Evolutionary conservation across 805 yeast genomes (phyloP).

Genomic region (Ogataea paraovalis): DNA sequence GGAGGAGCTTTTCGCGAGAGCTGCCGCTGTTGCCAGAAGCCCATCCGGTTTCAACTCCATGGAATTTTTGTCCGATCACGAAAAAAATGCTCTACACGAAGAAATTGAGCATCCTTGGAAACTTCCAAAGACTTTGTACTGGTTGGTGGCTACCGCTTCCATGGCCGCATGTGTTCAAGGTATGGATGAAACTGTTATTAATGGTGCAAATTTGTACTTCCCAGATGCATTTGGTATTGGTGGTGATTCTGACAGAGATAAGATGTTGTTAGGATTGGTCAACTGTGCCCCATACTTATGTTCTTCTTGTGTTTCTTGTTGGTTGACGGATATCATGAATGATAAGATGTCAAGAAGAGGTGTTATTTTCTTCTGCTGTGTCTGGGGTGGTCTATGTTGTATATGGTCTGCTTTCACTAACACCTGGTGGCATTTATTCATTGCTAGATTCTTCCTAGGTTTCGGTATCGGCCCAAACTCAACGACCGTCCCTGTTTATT

Average conservation of each 20-base stretch:
- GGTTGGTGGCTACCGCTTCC: slow-evolving; percentile 59
- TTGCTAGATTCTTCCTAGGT: slow-evolving; percentile 63
- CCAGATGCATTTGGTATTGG: slow-evolving; percentile 53
- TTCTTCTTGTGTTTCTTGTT: slow-evolving; percentile 56
- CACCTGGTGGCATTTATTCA: slow-evolving; percentile 65
- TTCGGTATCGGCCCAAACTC: slow-evolving; percentile 69
- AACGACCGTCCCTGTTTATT: slow-evolving; percentile 68
- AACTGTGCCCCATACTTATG: slow-evolving; percentile 71
- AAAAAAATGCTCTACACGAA: slow-evolving; percentile 44
- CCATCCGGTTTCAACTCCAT: slow-evolving; percentile 55
- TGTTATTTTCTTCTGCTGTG: slow-evolving; percentile 62
- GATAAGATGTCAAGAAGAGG: slow-evolving; percentile 57
- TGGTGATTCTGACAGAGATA: slow-evolving; percentile 41
- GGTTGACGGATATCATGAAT: slow-evolving; percentile 61
- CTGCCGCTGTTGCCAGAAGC: slow-evolving; percentile 62
- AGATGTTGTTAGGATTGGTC: slow-evolving; percentile 58
- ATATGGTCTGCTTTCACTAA: slow-evolving; percentile 67
- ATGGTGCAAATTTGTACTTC: slow-evolving; percentile 66
- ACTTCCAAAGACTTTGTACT: slow-evolving; percentile 43
- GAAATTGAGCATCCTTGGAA: slow-evolving; percentile 47
- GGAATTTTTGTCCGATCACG: slow-evolving; percentile 52
- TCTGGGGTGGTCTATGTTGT: slow-evolving; percentile 56
- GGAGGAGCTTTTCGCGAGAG: slow-evolving; percentile 56
- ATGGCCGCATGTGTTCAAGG: slow-evolving; percentile 80
- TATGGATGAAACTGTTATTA: slow-evolving; percentile 74